These are phyloP conservation scores for Aureobasidium sp. DNA, from an alignment of 2,329 filamentous ascomycete species.

Conservation along the genomic window DNA sequence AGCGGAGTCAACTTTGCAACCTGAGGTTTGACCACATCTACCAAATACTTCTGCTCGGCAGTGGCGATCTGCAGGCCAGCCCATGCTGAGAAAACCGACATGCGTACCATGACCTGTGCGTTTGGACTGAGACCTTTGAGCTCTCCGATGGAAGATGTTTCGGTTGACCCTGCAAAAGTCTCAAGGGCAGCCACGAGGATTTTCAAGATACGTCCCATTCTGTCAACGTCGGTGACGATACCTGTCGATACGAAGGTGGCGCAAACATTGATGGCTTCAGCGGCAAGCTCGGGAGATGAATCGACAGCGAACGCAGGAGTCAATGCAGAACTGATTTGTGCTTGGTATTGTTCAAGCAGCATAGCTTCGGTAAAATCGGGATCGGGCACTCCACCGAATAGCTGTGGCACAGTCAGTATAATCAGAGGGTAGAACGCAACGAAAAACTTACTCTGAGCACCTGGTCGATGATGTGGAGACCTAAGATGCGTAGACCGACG, in stretches of 20 bases:
- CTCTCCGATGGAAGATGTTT: constrained; percentile 84
- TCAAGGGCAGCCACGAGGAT: constrained; percentile 84
- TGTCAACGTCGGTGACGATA: constrained; percentile 92
- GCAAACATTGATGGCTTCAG: constrained; percentile 93
- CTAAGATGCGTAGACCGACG: constrained; percentile 80
- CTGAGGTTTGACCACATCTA: constrained; percentile 82
- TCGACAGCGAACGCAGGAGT: constrained; percentile 94
- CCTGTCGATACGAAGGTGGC: constrained; percentile 97
- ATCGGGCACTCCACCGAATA: constrained; percentile 92
- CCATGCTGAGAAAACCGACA: constrained; percentile 95
- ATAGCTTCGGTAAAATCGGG: constrained; percentile 97
- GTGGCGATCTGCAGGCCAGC: constrained; percentile 94
- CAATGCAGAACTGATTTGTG: constrained; percentile 92
- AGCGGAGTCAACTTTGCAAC: constrained; percentile 84
- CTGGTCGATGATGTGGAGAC: constrained; percentile 87
- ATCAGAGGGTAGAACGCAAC: background rate
- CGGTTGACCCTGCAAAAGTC: constrained; percentile 74
- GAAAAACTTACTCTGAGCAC: constrained; percentile 58
- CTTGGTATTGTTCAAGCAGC: constrained; percentile 94
- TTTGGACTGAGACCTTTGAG: constrained; percentile 89
- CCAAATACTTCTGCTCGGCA: constrained; percentile 80
- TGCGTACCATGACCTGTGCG: constrained; percentile 96
- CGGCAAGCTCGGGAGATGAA: constrained; percentile 90
- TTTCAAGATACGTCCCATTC: constrained; percentile 98
- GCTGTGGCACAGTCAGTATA: constrained; percentile 34